Percentiles rank a stretch among this genome's conserved stretches.
These are phyloP conservation scores for Coniochaeta sp. DNA, from an alignment of 2,329 filamentous ascomycete species.

Conservation along the genomic window DNA sequence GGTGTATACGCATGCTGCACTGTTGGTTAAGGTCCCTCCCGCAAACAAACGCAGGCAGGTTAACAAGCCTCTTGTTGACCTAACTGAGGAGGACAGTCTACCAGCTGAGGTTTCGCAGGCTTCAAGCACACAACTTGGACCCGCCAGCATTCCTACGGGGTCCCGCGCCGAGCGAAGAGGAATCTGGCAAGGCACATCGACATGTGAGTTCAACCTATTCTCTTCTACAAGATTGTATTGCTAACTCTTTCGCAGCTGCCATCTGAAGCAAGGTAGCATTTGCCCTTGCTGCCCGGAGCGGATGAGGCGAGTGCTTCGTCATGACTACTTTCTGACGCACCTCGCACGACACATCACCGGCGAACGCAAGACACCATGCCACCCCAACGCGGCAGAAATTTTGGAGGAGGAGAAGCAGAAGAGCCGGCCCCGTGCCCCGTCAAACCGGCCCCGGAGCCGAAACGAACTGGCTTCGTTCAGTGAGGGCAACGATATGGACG, in stretches of 20 bases:
- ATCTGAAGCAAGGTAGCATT: not conserved
- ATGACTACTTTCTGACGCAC: conserved; percentile 3
- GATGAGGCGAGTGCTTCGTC: not conserved
- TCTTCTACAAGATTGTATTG: too few species aligned
- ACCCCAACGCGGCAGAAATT: not conserved
- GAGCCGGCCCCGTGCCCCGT: not conserved
- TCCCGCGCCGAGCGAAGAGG: conserved; percentile 24
- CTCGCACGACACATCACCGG: conserved; percentile 1
- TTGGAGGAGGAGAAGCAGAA: not conserved
- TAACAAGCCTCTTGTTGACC: too few species aligned
- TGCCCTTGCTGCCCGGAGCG: conserved; percentile 1
- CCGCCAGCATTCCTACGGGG: too few species aligned
- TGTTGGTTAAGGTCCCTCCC: too few species aligned
- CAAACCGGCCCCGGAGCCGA: not conserved
- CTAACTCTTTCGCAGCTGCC: conserved; percentile 1
- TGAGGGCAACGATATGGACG: not conserved
- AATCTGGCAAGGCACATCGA: conserved; percentile 48
- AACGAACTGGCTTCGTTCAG: not conserved
- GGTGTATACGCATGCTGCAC: too few species aligned
- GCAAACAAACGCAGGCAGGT: too few species aligned
- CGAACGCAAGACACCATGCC: not conserved
- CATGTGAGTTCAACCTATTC: conserved; percentile 33
- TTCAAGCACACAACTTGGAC: too few species aligned
- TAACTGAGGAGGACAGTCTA: too few species aligned
- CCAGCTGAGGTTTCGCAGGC: too few species aligned